Evolutionary conservation across 208 protist species (phyloP).

Genomic region (Trichomonas tenax): DNA sequence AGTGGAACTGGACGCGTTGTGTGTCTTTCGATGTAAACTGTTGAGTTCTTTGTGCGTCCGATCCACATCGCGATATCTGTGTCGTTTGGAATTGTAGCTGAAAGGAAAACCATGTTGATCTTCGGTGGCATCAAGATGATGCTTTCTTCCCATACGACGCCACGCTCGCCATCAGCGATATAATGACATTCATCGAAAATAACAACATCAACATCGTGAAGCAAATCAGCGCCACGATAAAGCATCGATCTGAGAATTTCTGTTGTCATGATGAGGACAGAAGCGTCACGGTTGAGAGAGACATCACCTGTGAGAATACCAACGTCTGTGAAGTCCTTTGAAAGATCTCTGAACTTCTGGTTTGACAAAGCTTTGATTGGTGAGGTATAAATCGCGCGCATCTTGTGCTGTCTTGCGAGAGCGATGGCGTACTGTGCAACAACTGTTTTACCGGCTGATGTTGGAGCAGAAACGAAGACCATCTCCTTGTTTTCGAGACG

Average conservation of each 20-base stretch:
- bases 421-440: constrained; percentile 76
- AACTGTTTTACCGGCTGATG: constrained; percentile 50
- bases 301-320: constrained; percentile 40
- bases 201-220: constrained; percentile 96
- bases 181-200: constrained; percentile 81
- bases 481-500: not conserved
- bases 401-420: constrained; percentile 45
- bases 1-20: not conserved
- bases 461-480: constrained; percentile 28
- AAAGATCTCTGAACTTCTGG: constrained; percentile 69
- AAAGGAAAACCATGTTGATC: constrained; percentile 14
- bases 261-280: constrained; percentile 74
- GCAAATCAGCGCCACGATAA: constrained; percentile 64
- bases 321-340: constrained; percentile 30
- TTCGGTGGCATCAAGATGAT: constrained; percentile 16
- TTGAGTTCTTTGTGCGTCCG: not conserved
- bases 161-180: constrained; percentile 36
- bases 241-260: constrained; percentile 64
- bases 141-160: constrained; percentile 31
- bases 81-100: not conserved
- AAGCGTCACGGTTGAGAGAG: constrained; percentile 54
- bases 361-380: constrained; percentile 83
- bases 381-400: constrained; percentile 70
- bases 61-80: not conserved
- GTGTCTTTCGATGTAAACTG: not conserved